These are phyloP conservation scores for Nicotiana otophora DNA, from an alignment of 257 asterid genomes.

Conservation along the genomic window DNA sequence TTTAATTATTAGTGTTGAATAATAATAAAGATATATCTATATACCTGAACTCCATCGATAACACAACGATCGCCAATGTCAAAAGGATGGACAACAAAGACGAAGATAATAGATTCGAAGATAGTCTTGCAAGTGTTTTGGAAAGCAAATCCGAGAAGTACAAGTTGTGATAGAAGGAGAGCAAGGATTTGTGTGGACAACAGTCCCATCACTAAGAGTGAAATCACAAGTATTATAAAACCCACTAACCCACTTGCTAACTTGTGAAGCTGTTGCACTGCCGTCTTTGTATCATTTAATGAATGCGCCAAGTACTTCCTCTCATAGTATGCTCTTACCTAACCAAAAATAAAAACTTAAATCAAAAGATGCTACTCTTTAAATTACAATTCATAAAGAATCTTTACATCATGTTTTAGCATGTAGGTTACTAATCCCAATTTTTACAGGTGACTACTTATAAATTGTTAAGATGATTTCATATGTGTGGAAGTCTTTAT, in stretches of 20 bases:
- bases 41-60: constrained; percentile 63
- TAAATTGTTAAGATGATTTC: background rate
- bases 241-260: constrained; percentile 49
- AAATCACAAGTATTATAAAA: constrained; percentile 27
- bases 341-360: background rate
- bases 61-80: constrained; percentile 69
- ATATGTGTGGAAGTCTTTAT: too few relatives aligned
- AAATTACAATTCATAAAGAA: too few relatives aligned
- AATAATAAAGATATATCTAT: background rate
- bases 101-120: constrained; percentile 56
- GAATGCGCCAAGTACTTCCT: constrained; percentile 58
- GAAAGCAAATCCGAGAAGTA: constrained; percentile 56
- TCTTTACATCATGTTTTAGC: too few relatives aligned
- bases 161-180: constrained; percentile 47
- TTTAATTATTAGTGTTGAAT: too few relatives aligned
- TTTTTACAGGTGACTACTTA: too few relatives aligned
- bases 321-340: constrained; percentile 60
- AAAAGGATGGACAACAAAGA: constrained; percentile 65
- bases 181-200: constrained; percentile 51
- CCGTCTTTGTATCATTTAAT: constrained; percentile 58
- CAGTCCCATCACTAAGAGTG: constrained; percentile 45
- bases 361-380: too few relatives aligned
- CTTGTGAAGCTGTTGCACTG: constrained; percentile 59
- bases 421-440: too few relatives aligned
- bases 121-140: constrained; percentile 65